Percentiles rank a stretch among this genome's conserved stretches.
Evolutionary conservation across 805 yeast genomes (phyloP).

Genomic region (Candida manassasensis): DNA sequence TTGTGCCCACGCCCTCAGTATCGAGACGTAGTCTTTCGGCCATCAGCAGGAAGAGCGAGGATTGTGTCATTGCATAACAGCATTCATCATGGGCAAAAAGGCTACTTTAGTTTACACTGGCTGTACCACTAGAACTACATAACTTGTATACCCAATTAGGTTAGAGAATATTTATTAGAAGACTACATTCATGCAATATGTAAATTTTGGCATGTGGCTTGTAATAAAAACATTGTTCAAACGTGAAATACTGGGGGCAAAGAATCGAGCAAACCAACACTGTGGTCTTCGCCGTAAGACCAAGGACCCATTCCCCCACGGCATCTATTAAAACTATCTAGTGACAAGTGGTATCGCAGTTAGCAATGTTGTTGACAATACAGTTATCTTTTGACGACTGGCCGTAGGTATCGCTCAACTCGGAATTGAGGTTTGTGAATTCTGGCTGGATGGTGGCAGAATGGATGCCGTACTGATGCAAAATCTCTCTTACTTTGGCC

Average conservation of each 20-base stretch:
- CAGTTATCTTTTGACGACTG: constrained; percentile 25
- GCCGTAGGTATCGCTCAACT: constrained; percentile 23
- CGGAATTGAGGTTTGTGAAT: constrained; percentile 36
- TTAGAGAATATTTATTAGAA: too few relatives aligned
- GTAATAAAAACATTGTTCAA: too few relatives aligned
- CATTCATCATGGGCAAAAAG: too few relatives aligned
- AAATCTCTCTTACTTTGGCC: constrained; percentile 65
- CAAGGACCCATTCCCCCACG: background rate
- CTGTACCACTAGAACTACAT: too few relatives aligned
- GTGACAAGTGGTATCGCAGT: constrained; percentile 27
- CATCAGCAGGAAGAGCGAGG: constrained; percentile 1
- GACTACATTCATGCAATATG: too few relatives aligned
- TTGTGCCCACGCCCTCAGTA: too few relatives aligned
- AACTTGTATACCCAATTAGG: too few relatives aligned
- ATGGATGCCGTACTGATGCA: constrained; percentile 83
- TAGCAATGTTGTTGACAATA: constrained; percentile 25
- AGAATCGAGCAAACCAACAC: too few relatives aligned
- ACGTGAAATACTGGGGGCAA: too few relatives aligned
- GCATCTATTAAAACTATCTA: constrained; percentile 6
- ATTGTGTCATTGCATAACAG: background rate
- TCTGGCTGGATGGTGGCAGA: constrained; percentile 97
- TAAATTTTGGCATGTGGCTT: too few relatives aligned
- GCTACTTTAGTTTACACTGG: too few relatives aligned
- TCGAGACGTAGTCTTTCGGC: too few relatives aligned
- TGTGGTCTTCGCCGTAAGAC: background rate